Evolutionary conservation across 2,329 filamentous ascomycete genomes (phyloP).

Genomic region (Ophiostoma ips): DNA sequence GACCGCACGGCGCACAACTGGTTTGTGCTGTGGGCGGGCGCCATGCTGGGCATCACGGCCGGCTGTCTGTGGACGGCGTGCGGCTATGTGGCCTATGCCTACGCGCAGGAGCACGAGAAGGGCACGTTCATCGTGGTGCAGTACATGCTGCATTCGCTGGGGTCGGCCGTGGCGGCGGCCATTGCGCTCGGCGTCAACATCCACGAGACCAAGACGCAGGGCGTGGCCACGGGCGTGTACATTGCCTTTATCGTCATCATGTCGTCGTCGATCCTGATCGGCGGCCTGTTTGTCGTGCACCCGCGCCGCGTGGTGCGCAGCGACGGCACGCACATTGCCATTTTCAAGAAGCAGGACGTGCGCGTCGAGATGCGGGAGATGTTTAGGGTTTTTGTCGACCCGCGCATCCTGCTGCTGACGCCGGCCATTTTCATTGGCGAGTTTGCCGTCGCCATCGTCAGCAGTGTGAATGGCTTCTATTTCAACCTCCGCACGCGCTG

Average conservation of each 20-base stretch:
- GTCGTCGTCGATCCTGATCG: background rate
- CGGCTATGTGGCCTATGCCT: constrained; percentile 1
- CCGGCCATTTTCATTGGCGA: constrained; percentile 6
- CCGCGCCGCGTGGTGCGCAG: constrained; percentile 2
- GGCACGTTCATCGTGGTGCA: constrained; percentile 2
- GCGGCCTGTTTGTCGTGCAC: background rate
- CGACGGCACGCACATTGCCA: constrained; percentile 6
- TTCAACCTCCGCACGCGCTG: constrained; percentile 7
- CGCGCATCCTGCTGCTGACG: constrained; percentile 2
- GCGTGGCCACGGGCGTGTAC: constrained; percentile 1
- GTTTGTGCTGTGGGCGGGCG: constrained; percentile 13
- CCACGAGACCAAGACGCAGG: constrained; percentile 1
- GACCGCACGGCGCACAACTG: constrained; percentile 9
- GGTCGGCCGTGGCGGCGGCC: background rate
- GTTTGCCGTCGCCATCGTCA: constrained; percentile 2
- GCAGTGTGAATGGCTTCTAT: constrained; percentile 2
- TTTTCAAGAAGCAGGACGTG: constrained; percentile 3
- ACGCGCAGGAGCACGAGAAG: constrained; percentile 4
- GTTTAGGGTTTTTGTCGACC: background rate
- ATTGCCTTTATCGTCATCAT: constrained; percentile 2
- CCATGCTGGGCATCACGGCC: constrained; percentile 11
- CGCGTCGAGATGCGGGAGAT: constrained; percentile 1
- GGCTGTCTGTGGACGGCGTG: constrained; percentile 12
- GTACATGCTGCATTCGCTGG: constrained; percentile 1
- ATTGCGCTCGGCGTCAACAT: constrained; percentile 3